Evolutionary conservation across 1,284 basidiomycete species (phyloP), one percentile per base, ranked within the genome.

Genomic region (Kwoniella shivajii): DNA sequence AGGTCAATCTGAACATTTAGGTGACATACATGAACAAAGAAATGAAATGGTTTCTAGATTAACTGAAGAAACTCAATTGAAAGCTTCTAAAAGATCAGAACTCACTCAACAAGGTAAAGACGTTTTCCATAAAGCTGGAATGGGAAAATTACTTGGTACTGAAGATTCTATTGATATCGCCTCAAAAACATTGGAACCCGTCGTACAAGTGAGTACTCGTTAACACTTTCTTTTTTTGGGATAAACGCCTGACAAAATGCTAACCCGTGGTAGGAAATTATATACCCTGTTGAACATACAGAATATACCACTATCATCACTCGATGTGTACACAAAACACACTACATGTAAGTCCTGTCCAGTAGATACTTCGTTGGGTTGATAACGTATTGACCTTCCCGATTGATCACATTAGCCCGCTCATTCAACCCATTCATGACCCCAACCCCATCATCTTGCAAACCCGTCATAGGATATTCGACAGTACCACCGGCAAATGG

Each of bases 381-480:
- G 7, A 22, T 26, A n/a, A n/a, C n/a, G n/a, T n/a, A 18, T 45
- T 41, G 4, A 37, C 24, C 18, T 7, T 22, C 33, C 26, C 36
- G 27, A 16, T 30, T 7, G 24, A 6, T 39, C 14, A 4, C 49
- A n/a, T n/a, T n/a, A 74, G 74, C 56, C 75, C 75, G 14, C 66
- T 65, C 55, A 76, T 77, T 50, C 72, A 73, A 50, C 75, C 75
- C 20, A 68, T 77, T 49, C 48, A 60, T 46, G 72, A 74, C 51
- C 72, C 73, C 4, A 43, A 68, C 31, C 73, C 73, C 3, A 70
- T 67, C 41, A 24, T 63, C 7, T 63, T 72, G 24, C 58, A 61
- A 1, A 62, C 73, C 1, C 63, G 64, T 4, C 74, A 76, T 56
- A 63, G 73, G 22, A 68, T 72, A 39, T 76, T 73, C 57, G 66